These are phyloP conservation scores for Eucalyptus victrix DNA, from an alignment of 345 rosid genomes.

Conservation along the genomic window DNA sequence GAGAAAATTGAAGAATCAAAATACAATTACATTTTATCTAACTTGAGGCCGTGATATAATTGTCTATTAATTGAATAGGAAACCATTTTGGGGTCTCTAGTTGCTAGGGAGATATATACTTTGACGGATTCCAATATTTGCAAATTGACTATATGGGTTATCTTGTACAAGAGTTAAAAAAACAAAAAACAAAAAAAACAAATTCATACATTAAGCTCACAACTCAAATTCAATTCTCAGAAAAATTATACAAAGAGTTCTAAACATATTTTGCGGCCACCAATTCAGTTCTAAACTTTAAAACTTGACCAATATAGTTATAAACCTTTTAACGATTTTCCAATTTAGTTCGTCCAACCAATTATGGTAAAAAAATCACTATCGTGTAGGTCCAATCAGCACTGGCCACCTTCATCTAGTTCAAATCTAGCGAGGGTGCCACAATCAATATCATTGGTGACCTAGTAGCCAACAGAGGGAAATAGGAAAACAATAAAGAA, in stretches of 20 bases:
- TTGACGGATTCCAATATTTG: neutral
- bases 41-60: too few species aligned
- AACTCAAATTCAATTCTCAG: neutral
- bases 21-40: too few species aligned
- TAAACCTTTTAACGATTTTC: too few species aligned
- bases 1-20: neutral
- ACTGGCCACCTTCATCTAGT: rapidly evolving
- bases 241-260: neutral
- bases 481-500: too few species aligned
- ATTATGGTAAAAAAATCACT: too few species aligned
- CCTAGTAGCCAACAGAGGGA: rapidly evolving
- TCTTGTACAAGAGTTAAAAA: neutral
- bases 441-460: too few species aligned
- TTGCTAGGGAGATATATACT: neutral
- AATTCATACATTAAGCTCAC: too few species aligned
- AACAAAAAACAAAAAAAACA: too few species aligned
- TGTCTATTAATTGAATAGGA: neutral
- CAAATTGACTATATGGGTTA: neutral
- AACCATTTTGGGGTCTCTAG: neutral
- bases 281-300: too few species aligned
- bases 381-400: rapidly evolving
- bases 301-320: rapidly evolving
- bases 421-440: rapidly evolving
- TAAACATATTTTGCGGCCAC: neutral
- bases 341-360: too few species aligned